These are phyloP conservation scores for Cicer yamashitae DNA, from an alignment of 306 rosid species.

Conservation along the genomic window DNA sequence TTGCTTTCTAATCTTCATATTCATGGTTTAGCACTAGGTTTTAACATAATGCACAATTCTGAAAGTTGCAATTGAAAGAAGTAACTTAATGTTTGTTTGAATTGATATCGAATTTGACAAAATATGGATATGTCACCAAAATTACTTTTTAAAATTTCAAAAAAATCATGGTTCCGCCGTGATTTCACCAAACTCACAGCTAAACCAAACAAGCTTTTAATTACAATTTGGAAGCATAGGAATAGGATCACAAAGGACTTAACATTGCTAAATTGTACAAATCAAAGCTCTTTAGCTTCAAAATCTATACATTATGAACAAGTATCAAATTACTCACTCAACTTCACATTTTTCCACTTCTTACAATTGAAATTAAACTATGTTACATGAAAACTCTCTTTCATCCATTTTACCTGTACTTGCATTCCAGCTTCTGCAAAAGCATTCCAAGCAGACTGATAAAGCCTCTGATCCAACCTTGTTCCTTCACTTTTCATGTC, in stretches of 20 bases:
- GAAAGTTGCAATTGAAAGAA: slow-evolving; percentile 22
- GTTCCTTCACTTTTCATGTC: slow-evolving; percentile 76
- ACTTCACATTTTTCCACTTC: slow-evolving; percentile 24
- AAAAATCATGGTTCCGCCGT: no score
- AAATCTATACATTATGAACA: slow-evolving; percentile 34
- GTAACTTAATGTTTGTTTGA: not conserved
- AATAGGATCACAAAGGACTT: not conserved
- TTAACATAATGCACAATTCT: not conserved
- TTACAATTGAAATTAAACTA: slow-evolving; percentile 17
- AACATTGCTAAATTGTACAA: slow-evolving; percentile 37
- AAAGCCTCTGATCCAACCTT: slow-evolving; percentile 65
- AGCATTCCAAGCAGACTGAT: slow-evolving; percentile 69
- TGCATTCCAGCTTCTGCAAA: slow-evolving; percentile 73
- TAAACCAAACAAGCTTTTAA: not conserved
- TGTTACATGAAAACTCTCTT: slow-evolving; percentile 49
- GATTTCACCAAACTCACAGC: no score
- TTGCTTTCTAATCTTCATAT: not conserved
- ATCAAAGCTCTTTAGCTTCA: not conserved
- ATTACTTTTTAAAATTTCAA: no score
- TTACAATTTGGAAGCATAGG: slow-evolving; percentile 35
- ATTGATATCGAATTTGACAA: no score
- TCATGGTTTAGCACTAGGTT: not conserved
- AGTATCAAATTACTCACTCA: slow-evolving; percentile 27
- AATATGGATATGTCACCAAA: no score
- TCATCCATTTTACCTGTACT: slow-evolving; percentile 63